phyloP scores from a whole-genome alignment of 768 basidiomycete species.

The Lentinula sp. region DNA sequence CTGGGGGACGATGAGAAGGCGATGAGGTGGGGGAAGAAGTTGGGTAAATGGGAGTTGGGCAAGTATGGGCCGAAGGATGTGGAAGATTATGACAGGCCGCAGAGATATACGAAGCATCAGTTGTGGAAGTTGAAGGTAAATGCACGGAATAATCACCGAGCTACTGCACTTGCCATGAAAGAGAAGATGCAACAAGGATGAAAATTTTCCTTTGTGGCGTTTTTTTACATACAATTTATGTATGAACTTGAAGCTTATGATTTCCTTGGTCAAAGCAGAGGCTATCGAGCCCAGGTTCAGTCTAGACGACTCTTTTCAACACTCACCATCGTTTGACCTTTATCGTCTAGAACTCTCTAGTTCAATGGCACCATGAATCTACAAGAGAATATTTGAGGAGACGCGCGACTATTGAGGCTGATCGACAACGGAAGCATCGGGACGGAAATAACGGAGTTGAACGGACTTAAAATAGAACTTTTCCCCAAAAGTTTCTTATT shows the following conservation, averaged over 20 bases:
- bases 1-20: constrained; percentile 1
- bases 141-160: background rate
- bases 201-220: background rate
- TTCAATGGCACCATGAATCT: background rate
- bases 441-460: background rate
- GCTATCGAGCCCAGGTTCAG: no score
- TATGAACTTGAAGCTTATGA: no score
- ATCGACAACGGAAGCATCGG: background rate
- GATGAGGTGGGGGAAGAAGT: constrained; percentile 2
- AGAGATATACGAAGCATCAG: background rate
- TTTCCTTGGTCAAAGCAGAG: no score
- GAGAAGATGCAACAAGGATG: background rate
- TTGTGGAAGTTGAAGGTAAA: constrained; percentile 1
- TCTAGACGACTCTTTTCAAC: no score
- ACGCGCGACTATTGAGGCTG: no score
- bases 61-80: background rate
- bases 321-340: no score
- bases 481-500: background rate
- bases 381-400: background rate
- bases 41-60: background rate
- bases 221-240: background rate
- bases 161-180: background rate
- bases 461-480: background rate
- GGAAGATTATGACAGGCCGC: background rate
- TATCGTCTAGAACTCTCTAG: background rate